phyloP scores from a whole-genome alignment of 495 filamentous ascomycete species.

The Aspergillus cavernicola region DNA sequence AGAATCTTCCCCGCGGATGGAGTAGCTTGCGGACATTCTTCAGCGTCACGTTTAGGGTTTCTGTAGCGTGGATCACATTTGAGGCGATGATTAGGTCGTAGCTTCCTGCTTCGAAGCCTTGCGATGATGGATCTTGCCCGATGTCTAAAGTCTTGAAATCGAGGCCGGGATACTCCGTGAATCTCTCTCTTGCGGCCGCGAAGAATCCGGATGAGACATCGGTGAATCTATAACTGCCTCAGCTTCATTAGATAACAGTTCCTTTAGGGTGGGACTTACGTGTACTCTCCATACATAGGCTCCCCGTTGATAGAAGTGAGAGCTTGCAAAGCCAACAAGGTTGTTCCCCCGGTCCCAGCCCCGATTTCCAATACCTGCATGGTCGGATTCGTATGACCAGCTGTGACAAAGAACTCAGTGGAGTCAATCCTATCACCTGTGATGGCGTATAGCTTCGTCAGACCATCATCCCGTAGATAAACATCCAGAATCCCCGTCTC shows the following conservation, averaged over 20 bases:
- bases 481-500: not conserved
- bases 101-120: slow-evolving; percentile 41
- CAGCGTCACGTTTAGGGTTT: slow-evolving; percentile 34
- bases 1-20: slow-evolving; percentile 19
- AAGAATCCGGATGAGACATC: slow-evolving; percentile 51
- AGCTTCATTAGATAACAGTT: not conserved
- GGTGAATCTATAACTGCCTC: slow-evolving; percentile 12
- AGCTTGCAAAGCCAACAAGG: slow-evolving; percentile 17
- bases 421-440: not conserved
- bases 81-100: slow-evolving; percentile 55
- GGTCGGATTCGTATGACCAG: slow-evolving; percentile 33
- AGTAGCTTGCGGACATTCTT: slow-evolving; percentile 36
- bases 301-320: slow-evolving; percentile 22
- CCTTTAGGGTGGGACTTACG: slow-evolving; percentile 17
- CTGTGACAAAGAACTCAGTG: slow-evolving; percentile 5
- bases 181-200: slow-evolving; percentile 40
- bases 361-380: slow-evolving; percentile 47
- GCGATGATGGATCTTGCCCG: slow-evolving; percentile 38
- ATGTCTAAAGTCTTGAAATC: slow-evolving; percentile 47
- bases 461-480: not conserved
- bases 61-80: slow-evolving; percentile 51
- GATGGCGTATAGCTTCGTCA: not conserved
- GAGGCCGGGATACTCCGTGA: slow-evolving; percentile 36
- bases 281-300: slow-evolving; percentile 25
- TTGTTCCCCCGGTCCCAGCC: slow-evolving; percentile 38